Conservation (phyloP, 2,329 filamentous ascomycete genomes). For the Albifimbria verrucaria region DNA sequence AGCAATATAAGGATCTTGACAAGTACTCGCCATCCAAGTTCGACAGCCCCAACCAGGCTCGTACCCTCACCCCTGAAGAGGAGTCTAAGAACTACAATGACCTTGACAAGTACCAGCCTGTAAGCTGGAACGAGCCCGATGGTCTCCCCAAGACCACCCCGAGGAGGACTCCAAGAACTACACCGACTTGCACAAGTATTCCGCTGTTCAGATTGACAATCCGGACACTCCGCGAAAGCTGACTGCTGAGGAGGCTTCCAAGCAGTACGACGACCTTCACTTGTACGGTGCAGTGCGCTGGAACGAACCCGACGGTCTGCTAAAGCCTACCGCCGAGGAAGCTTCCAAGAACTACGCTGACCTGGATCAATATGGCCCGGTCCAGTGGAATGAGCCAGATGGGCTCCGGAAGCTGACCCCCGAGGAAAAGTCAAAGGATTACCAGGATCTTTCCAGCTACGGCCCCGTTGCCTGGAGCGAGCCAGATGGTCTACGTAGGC, state of each 20-base stretch:
- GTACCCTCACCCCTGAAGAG: conserved; percentile 11
- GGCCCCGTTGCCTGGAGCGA: conserved; percentile 26
- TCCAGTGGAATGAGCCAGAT: conserved; percentile 24
- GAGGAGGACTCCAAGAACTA: conserved; percentile 30
- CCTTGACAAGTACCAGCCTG: conserved; percentile 33
- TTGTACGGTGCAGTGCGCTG: conserved; percentile 24
- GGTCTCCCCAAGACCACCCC: conserved; percentile 14
- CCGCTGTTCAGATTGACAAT: conserved; percentile 23
- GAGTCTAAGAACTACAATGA: conserved; percentile 30
- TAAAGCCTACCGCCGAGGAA: conserved; percentile 20
- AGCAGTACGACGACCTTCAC: conserved; percentile 28
- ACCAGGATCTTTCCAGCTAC: conserved; percentile 40
- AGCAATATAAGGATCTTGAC: conserved; percentile 28
- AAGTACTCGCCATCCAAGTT: conserved; percentile 33
- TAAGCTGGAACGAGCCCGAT: conserved; percentile 25
- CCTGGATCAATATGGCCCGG: conserved; percentile 23
- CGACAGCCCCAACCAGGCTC: conserved; percentile 14
- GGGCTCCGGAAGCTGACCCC: conserved; percentile 17
- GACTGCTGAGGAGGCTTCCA: conserved; percentile 24
- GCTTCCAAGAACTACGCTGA: conserved; percentile 29
- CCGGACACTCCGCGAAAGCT: conserved; percentile 20
- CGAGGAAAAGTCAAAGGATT: conserved; percentile 33
- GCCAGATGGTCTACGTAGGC: conserved; percentile 23
- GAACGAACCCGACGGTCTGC: conserved; percentile 20
- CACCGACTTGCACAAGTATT: conserved; percentile 33